Conservation (phyloP, 108 stramenopile genomes). For the Cyclotella choctawhatcheeana region DNA sequence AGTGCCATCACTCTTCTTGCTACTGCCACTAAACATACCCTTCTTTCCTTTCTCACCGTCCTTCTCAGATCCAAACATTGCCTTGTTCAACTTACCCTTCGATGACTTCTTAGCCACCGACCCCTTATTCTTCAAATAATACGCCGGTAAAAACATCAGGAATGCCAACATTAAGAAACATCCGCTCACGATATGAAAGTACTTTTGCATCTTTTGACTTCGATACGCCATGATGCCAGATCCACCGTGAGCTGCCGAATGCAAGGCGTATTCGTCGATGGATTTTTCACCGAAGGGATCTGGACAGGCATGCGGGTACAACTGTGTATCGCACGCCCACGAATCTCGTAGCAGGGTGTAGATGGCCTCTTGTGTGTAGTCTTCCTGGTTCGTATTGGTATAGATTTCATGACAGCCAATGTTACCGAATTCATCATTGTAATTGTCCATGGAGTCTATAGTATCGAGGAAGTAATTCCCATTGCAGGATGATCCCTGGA, state of each 20-base stretch:
- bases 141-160: background rate
- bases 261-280: conserved; percentile 23
- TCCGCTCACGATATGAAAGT: background rate
- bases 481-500: background rate
- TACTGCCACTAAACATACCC: too few relatives aligned
- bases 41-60: too few relatives aligned
- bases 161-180: background rate
- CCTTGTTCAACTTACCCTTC: too few relatives aligned
- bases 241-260: background rate
- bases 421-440: background rate
- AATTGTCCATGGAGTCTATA: background rate
- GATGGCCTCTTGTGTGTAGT: conserved; percentile 21
- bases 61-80: too few relatives aligned
- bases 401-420: conserved; percentile 1
- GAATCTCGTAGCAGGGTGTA: conserved; percentile 2
- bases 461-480: background rate
- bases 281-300: conserved; percentile 55
- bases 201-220: background rate
- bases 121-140: background rate
- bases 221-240: conserved; percentile 1
- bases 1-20: background rate
- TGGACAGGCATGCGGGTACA: conserved; percentile 60
- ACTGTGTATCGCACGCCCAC: conserved; percentile 52
- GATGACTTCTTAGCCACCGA: too few relatives aligned
- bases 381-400: background rate